A percentile compares a stretch with the other conserved stretches of the same genome.
phyloP scores from a whole-genome alignment of 805 yeast species.

The Kuraishia molischiana region DNA sequence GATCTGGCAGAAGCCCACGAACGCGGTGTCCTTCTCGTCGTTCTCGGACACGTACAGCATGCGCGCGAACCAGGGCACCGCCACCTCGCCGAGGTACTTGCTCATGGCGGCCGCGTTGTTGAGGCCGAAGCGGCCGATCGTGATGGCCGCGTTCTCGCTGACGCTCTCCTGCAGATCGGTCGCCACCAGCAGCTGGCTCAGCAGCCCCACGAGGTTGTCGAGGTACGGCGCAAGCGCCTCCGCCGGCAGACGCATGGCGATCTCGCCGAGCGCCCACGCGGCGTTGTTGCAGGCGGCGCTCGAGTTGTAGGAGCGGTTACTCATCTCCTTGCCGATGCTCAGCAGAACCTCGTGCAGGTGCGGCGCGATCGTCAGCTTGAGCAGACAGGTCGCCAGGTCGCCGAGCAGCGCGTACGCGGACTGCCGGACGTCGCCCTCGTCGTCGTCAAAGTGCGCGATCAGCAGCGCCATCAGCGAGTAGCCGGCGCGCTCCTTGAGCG shows the following conservation, averaged over 20 bases:
- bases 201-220: slow-evolving; percentile 39
- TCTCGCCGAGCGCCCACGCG: slow-evolving; percentile 89
- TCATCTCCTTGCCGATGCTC: slow-evolving; percentile 62
- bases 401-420: slow-evolving; percentile 85
- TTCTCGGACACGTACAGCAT: slow-evolving; percentile 64
- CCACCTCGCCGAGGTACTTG: slow-evolving; percentile 46
- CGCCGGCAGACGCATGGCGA: slow-evolving; percentile 47
- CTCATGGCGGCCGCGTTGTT: slow-evolving; percentile 49
- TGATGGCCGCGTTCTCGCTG: slow-evolving; percentile 79
- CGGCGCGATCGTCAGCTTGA: slow-evolving; percentile 35
- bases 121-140: slow-evolving; percentile 79
- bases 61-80: slow-evolving; percentile 61
- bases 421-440: slow-evolving; percentile 83
- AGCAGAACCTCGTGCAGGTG: slow-evolving; percentile 43
- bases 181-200: slow-evolving; percentile 51
- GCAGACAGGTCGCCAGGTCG: slow-evolving; percentile 64
- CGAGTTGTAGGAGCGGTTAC: slow-evolving; percentile 36
- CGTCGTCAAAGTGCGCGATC: slow-evolving; percentile 63
- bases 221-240: slow-evolving; percentile 42
- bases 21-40: slow-evolving; percentile 83
- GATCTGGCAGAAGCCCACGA: slow-evolving; percentile 71
- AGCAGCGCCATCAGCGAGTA: slow-evolving; percentile 48
- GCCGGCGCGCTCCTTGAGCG: slow-evolving; percentile 19
- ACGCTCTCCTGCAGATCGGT: slow-evolving; percentile 51
- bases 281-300: slow-evolving; percentile 78